Conservation (phyloP, 345 rosid species). For the Cardamine chenopodiifolia region DNA sequence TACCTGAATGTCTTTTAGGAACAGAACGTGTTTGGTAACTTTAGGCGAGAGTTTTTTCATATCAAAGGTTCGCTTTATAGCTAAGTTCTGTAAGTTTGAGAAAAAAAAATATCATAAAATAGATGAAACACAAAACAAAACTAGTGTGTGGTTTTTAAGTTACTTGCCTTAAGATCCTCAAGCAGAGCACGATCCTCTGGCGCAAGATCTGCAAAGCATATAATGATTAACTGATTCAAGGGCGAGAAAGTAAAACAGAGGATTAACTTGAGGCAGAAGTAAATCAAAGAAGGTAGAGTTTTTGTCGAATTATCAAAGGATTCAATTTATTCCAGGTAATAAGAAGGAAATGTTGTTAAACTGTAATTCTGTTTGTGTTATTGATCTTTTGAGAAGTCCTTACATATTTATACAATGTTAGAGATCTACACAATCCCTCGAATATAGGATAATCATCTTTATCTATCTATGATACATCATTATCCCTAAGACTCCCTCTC, state of each 20-base stretch:
- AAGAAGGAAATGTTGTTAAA: not conserved
- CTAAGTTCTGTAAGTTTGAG: conserved; percentile 23
- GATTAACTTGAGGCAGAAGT: conserved; percentile 24
- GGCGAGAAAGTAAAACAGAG: conserved; percentile 25
- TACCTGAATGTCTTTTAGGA: conserved; percentile 44
- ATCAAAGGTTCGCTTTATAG: conserved; percentile 35
- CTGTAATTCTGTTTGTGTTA: too few relatives aligned
- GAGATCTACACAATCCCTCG: too few relatives aligned
- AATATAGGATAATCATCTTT: too few relatives aligned
- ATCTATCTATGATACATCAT: too few relatives aligned
- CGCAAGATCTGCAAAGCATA: conserved; percentile 18
- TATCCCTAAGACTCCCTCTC: too few relatives aligned
- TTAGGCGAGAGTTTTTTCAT: conserved; percentile 27
- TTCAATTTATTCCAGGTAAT: not conserved
- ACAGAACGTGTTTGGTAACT: conserved; percentile 39
- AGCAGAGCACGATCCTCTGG: conserved; percentile 27
- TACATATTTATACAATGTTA: too few relatives aligned
- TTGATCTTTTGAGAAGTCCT: too few relatives aligned
- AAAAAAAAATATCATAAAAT: not conserved
- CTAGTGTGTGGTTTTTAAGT: not conserved
- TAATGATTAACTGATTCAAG: conserved; percentile 8
- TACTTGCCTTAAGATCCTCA: conserved; percentile 35
- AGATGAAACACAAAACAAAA: not conserved
- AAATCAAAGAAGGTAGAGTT: not conserved
- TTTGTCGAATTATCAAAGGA: not conserved